Evolutionary conservation across 176 grass and related monocot species (phyloP), one percentile per base, ranked within the genome.

Genomic region (Musa itinerans): DNA sequence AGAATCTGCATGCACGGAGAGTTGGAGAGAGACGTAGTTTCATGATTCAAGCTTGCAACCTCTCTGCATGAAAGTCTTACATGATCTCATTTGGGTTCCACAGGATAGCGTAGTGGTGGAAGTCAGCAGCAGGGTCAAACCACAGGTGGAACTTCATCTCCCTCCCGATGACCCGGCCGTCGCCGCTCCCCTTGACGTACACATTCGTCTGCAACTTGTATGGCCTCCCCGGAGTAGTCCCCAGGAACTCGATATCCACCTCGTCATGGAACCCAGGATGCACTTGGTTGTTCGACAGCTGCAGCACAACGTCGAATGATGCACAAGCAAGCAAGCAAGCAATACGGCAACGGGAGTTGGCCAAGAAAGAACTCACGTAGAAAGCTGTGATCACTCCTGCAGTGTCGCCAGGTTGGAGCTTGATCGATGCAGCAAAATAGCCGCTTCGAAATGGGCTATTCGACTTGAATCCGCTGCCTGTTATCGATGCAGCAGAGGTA

Each of bases 131-230:
- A 10, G 89, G 89, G 59, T 92, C 89, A 71, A 92, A 92, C 89
- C 89, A 92, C 3, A 98, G 88, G 78, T 98, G 89, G 74, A 88
- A 92, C 74, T 85, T 88, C 65, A 88, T 79, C 82, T 92, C 86
- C 53, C 86, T 65, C 16, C 89, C 89, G 13, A 86, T 63, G 16
- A 83, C 70, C 17, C 75, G 61, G 14, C 81, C 83, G 51, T 92
- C 89, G 11, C 89, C 89, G 71, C 78, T 84, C 61, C 89, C 89
- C 13, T 71, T 77, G 52, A 88, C 74, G 82, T 84, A 92, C 1
- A 92, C 83, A 75, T 92, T 92, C 10, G 89, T 92, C 78, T 89
- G 89, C 81, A 92, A 61, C 2, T 81, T 92, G 81, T 92, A 89
- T 2, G 89, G 89, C 54, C 25, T 48, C 2, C 86, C 83, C 0